phyloP scores from a whole-genome alignment of 306 rosid species.

The Fagus sylvatica region DNA sequence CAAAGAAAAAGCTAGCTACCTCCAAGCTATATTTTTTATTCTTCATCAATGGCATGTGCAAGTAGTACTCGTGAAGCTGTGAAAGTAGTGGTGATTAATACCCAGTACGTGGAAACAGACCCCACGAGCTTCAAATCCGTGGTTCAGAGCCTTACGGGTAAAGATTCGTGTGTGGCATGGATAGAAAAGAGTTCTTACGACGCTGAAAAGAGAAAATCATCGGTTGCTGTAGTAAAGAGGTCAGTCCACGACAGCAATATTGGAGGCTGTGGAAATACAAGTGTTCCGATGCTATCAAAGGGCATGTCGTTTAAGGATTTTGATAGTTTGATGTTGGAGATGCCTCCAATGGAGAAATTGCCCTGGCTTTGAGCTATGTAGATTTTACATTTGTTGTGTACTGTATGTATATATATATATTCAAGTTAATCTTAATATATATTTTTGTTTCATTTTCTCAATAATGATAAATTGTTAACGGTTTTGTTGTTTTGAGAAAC shows the following conservation, averaged over 20 bases:
- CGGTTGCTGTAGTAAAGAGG: neutral
- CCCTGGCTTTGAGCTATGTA: constrained; percentile 18
- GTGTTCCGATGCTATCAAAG: neutral
- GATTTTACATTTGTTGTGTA: too few relatives aligned
- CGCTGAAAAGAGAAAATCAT: neutral
- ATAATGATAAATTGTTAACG: too few relatives aligned
- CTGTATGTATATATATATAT: too few relatives aligned
- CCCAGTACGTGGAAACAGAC: constrained; percentile 47
- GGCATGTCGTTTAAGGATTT: constrained; percentile 35
- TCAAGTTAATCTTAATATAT: too few relatives aligned
- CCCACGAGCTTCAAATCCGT: constrained; percentile 42
- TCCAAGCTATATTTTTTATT: neutral
- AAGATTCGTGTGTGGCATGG: constrained; percentile 34
- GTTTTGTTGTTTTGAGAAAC: too few relatives aligned
- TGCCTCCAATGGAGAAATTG: constrained; percentile 25
- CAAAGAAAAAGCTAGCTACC: neutral
- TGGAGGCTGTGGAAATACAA: neutral
- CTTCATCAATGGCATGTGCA: neutral
- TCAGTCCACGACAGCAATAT: neutral
- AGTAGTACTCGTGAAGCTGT: constrained; percentile 4
- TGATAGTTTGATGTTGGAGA: constrained; percentile 28
- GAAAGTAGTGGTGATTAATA: constrained; percentile 58
- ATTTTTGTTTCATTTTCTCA: too few relatives aligned
- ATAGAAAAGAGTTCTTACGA: constrained; percentile 3
- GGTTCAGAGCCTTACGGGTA: constrained; percentile 58